Percentiles rank a stretch among this genome's conserved stretches.
phyloP scores from a whole-genome alignment of 2,329 filamentous ascomycete genomes.

The Aspergillus fumigatiaffinis region DNA sequence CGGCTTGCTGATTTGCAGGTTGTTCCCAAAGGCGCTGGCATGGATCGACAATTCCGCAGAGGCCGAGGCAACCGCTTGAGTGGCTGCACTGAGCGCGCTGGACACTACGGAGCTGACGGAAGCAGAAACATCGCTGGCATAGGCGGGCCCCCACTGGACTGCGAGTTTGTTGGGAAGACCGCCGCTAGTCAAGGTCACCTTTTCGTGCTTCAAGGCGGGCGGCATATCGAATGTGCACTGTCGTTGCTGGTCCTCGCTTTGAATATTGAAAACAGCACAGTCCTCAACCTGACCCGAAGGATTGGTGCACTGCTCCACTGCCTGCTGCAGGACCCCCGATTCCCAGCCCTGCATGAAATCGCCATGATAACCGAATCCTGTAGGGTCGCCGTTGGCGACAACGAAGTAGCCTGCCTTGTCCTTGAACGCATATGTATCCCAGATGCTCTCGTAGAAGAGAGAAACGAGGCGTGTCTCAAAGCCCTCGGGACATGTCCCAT shows the following conservation, averaged over 20 bases:
- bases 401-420: slow-evolving; percentile 66
- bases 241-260: slow-evolving; percentile 51
- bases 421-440: slow-evolving; percentile 64
- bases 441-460: slow-evolving; percentile 84
- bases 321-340: slow-evolving; percentile 61
- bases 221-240: slow-evolving; percentile 64
- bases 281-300: slow-evolving; percentile 64
- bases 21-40: slow-evolving; percentile 6
- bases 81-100: slow-evolving; percentile 2
- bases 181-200: slow-evolving; percentile 53
- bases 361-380: slow-evolving; percentile 70
- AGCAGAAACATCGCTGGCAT: slow-evolving; percentile 25
- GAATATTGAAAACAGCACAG: slow-evolving; percentile 71
- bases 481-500: slow-evolving; percentile 68
- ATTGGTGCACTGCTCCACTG: slow-evolving; percentile 73
- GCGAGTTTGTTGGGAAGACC: slow-evolving; percentile 63
- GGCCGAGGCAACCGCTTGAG: neutral
- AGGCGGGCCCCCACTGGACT: slow-evolving; percentile 45
- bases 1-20: slow-evolving; percentile 1
- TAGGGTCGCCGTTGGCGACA: slow-evolving; percentile 72
- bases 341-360: slow-evolving; percentile 83
- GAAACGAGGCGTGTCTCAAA: slow-evolving; percentile 67
- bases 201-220: slow-evolving; percentile 52
- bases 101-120: slow-evolving; percentile 8
- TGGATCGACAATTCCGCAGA: slow-evolving; percentile 3